Percentiles rank a stretch among this genome's conserved stretches.
Conservation (phyloP, 2,329 filamentous ascomycete species). For the Fusarium albosuccineum region DNA sequence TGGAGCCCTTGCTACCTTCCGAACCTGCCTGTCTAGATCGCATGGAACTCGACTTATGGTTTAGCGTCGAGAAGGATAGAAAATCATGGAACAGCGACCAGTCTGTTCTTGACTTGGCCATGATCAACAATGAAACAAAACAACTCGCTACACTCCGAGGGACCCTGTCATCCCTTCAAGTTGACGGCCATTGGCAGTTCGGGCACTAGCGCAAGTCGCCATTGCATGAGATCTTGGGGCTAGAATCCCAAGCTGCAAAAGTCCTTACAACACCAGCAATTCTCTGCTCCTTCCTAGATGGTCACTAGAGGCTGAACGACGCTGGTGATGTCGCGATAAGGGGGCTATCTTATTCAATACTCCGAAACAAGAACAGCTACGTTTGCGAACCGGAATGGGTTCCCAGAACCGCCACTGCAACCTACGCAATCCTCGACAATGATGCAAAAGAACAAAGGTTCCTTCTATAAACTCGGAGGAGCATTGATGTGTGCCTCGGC, state of each 20-base stretch:
- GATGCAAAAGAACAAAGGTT: slow-evolving; percentile 23
- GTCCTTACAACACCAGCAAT: slow-evolving; percentile 23
- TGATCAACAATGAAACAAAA: slow-evolving; percentile 1
- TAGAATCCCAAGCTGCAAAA: slow-evolving; percentile 26
- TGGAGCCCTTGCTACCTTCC: no score
- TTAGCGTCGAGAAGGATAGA: neutral
- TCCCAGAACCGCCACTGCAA: neutral
- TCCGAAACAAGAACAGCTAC: neutral
- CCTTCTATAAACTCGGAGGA: neutral
- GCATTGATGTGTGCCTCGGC: neutral
- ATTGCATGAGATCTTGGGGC: slow-evolving; percentile 14
- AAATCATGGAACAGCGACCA: neutral
- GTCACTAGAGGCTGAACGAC: slow-evolving; percentile 5
- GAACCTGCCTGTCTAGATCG: no score
- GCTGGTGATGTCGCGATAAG: slow-evolving; percentile 30
- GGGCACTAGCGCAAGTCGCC: slow-evolving; percentile 1
- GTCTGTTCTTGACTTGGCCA: neutral
- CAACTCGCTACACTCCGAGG: slow-evolving; percentile 10
- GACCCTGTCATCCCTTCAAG: slow-evolving; percentile 14
- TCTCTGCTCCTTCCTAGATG: slow-evolving; percentile 40
- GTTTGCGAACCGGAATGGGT: neutral
- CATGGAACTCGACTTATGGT: neutral
- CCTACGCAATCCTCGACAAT: neutral
- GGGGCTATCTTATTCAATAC: slow-evolving; percentile 18
- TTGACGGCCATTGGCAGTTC: neutral